phyloP scores from a whole-genome alignment of 106 monocot species.

The Chionographis japonica region DNA sequence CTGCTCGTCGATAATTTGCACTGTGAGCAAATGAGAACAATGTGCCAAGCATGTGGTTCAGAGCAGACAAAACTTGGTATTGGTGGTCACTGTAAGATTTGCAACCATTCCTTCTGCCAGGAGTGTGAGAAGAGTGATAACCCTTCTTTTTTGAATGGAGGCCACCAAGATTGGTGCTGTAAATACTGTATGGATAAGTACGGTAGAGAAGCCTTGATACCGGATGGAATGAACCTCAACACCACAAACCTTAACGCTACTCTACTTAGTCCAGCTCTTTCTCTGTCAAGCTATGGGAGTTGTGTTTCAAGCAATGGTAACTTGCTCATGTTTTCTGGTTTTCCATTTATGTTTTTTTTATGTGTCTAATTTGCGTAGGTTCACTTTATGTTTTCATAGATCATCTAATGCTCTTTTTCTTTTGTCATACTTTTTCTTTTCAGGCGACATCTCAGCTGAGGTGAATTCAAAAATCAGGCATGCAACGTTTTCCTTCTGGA shows the following conservation, averaged over 20 bases:
- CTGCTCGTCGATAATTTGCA: no score
- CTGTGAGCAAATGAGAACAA: conserved; percentile 11
- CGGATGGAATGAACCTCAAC: neutral
- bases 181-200: neutral
- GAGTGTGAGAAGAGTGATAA: conserved; percentile 14
- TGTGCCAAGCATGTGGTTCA: conserved; percentile 21
- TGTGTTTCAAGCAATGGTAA: conserved; percentile 26
- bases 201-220: neutral
- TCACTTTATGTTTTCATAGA: neutral
- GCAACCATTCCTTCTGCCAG: conserved; percentile 1
- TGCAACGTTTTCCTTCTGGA: neutral
- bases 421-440: neutral
- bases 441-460: conserved; percentile 12
- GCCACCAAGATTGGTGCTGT: neutral
- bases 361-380: neutral
- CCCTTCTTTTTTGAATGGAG: neutral
- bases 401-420: neutral
- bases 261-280: conserved; percentile 1
- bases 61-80: conserved; percentile 3
- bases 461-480: conserved; percentile 11
- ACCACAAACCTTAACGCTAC: neutral
- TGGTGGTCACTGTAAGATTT: conserved; percentile 4
- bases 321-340: neutral
- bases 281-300: conserved; percentile 6
- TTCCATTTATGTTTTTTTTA: neutral